These are phyloP conservation scores for Penicillium paradoxum DNA, from an alignment of 495 filamentous ascomycete species.

Conservation along the genomic window DNA sequence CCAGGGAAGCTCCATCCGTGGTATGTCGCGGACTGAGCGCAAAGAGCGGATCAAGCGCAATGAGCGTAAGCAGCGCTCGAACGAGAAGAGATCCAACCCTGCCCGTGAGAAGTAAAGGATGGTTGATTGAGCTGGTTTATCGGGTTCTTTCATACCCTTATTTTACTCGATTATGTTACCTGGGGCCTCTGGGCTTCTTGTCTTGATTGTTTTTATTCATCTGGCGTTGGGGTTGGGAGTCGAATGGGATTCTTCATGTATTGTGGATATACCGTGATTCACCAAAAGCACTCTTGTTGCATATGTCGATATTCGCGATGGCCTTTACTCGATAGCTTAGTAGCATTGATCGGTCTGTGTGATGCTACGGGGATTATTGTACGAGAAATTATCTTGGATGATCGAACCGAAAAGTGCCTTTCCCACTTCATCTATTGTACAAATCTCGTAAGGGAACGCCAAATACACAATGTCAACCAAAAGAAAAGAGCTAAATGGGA, in stretches of 20 bases:
- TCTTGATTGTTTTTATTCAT: constrained; percentile 12
- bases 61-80: constrained; percentile 65
- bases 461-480: constrained; percentile 7
- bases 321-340: constrained; percentile 10
- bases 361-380: background rate
- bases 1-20: constrained; percentile 55
- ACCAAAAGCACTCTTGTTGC: constrained; percentile 25
- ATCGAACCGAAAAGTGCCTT: constrained; percentile 23
- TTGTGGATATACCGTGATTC: constrained; percentile 8
- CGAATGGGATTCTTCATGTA: constrained; percentile 15
- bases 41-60: constrained; percentile 62
- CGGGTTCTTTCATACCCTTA: background rate
- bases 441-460: constrained; percentile 18
- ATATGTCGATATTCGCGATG: constrained; percentile 1
- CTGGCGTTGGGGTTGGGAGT: constrained; percentile 31
- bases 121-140: constrained; percentile 8
- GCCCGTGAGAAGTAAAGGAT: constrained; percentile 26
- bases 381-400: constrained; percentile 7
- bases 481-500: constrained; percentile 4
- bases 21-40: constrained; percentile 58
- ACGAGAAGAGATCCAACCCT: constrained; percentile 50
- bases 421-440: constrained; percentile 24
- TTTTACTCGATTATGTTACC: constrained; percentile 6
- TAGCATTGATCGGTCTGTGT: background rate
- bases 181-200: background rate